Evolutionary conservation across 129 eudicot genomes (phyloP), one percentile per base, ranked within the genome.

Genomic region (Sambucus nigra): DNA sequence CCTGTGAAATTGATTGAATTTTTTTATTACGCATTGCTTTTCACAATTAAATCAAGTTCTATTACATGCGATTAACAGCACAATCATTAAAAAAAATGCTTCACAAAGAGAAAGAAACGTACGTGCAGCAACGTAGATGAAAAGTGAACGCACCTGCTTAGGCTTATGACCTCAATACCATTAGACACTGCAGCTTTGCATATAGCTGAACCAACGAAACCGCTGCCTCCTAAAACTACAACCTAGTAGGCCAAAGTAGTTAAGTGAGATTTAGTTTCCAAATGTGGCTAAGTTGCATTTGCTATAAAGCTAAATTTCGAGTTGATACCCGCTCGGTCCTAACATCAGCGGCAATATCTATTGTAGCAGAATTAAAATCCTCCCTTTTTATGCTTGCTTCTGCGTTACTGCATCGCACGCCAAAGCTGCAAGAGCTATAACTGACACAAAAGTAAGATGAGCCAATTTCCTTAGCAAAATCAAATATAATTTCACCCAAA

Each of bases 141-240:
- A 25, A 25, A 46, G 48, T 13, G 27, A 16, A n/a, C 18, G 39
- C 46, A 91, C 99, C 99, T 91, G 95, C 95, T 91, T 55, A 91
- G 72, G 69, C 95, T 91, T 69, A 77, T 70, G 74, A 82, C 95
- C 71, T 91, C 99, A 29, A 91, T 86, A 17, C 99, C 99, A 69
- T 80, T 77, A 56, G 94, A 80, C 47, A 76, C 77, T 7, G 99
- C 99, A 66, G 94, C 99, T 75, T 91, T 91, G 82, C 99, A 91
- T 68, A 91, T 91, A 60, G 99, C 95, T 3, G 95, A 76, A 54
- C 99, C 99, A 68, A 91, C 95, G 66, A 91, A 91, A 48, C 99
- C 99, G 59, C 76, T 85, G 69, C 99, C 99, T 77, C 99, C 99
- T 69, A 91, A 65, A 42, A 91, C 94, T 12, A 91, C 99, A 69